phyloP scores from a whole-genome alignment of 208 protist species.

The Trypanosoma vivax region DNA sequence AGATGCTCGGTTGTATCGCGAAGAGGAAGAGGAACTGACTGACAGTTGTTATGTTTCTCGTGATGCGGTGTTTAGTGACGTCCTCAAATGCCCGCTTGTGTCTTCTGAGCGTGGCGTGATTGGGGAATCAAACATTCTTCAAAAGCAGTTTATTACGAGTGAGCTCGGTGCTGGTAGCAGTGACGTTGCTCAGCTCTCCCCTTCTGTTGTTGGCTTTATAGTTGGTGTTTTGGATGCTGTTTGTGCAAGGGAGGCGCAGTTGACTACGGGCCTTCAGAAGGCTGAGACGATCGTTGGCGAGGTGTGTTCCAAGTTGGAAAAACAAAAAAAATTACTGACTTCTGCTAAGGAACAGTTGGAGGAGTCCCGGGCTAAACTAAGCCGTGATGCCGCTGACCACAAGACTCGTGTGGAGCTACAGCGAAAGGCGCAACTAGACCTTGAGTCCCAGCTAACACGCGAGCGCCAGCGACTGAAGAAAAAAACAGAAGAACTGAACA shows the following conservation, averaged over 20 bases:
- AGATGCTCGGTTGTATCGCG: slow-evolving; percentile 50
- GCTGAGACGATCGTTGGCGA: slow-evolving; percentile 25
- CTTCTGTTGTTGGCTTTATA: slow-evolving; percentile 26
- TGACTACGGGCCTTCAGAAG: slow-evolving; percentile 20
- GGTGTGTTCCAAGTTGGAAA: slow-evolving; percentile 16
- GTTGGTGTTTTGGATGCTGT: slow-evolving; percentile 33
- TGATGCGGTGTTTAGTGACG: background rate
- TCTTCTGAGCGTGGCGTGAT: background rate
- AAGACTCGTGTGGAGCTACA: slow-evolving; percentile 40
- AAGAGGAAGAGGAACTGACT: slow-evolving; percentile 26
- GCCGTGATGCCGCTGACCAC: slow-evolving; percentile 40
- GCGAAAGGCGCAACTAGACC: slow-evolving; percentile 29
- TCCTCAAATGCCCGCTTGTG: background rate
- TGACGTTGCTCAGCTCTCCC: slow-evolving; percentile 13
- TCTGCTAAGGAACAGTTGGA: slow-evolving; percentile 54
- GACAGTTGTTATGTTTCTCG: background rate
- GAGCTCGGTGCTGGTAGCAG: slow-evolving; percentile 28
- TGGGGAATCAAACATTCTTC: slow-evolving; percentile 19
- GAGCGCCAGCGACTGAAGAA: slow-evolving; percentile 39
- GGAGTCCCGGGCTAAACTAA: slow-evolving; percentile 29
- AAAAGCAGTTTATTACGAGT: slow-evolving; percentile 30
- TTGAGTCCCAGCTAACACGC: slow-evolving; percentile 34
- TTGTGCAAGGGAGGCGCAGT: slow-evolving; percentile 16
- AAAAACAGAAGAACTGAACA: slow-evolving; percentile 33
- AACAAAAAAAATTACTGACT: slow-evolving; percentile 25